These are phyloP conservation scores for Scheffersomyces titani DNA, from an alignment of 1,139 yeast genomes.

Conservation along the genomic window DNA sequence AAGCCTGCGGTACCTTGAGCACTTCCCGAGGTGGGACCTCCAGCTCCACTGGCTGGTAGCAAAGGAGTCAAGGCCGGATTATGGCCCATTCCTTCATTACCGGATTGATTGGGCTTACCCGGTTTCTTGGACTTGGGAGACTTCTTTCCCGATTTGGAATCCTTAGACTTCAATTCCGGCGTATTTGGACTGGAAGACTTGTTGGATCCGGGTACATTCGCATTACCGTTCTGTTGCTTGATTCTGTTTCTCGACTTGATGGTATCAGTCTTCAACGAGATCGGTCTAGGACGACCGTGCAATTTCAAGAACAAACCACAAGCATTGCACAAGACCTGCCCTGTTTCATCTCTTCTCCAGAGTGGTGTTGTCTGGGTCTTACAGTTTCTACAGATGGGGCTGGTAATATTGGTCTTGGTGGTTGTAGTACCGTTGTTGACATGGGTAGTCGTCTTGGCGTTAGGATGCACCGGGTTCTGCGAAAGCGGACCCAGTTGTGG, in stretches of 20 bases:
- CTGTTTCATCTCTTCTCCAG: constrained; percentile 94
- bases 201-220: constrained; percentile 11
- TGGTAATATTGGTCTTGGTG: constrained; percentile 50
- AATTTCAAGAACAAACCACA: constrained; percentile 89
- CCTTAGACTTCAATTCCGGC: constrained; percentile 47
- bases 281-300: constrained; percentile 92
- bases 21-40: background rate
- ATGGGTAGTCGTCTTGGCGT: constrained; percentile 34
- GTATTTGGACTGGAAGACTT: constrained; percentile 42
- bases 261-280: constrained; percentile 85
- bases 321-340: constrained; percentile 92
- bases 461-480: constrained; percentile 23
- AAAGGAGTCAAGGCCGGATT: constrained; percentile 29
- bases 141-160: constrained; percentile 25
- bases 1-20: constrained; percentile 11
- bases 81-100: constrained; percentile 12
- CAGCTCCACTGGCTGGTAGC: constrained; percentile 21
- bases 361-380: constrained; percentile 90
- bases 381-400: constrained; percentile 87
- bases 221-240: constrained; percentile 39
- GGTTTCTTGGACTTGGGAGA: constrained; percentile 33
- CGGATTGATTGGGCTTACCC: background rate
- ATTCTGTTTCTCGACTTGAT: constrained; percentile 87
- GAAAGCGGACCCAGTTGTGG: constrained; percentile 7
- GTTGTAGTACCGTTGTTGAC: constrained; percentile 47